phyloP scores from a whole-genome alignment of 2,329 filamentous ascomycete genomes.

The Colletotrichum cordylinicola region DNA sequence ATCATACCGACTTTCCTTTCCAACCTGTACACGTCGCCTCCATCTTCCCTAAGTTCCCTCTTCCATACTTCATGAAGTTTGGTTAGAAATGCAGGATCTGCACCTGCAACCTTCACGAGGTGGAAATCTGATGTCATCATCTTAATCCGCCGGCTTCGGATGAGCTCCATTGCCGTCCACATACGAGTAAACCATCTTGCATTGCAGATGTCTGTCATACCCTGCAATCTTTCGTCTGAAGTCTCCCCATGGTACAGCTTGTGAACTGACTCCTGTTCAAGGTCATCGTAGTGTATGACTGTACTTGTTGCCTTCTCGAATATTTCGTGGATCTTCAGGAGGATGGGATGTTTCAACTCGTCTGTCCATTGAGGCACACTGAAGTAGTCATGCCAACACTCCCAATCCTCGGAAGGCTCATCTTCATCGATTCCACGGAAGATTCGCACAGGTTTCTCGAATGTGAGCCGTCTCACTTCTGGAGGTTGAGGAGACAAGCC shows the following conservation, averaged over 20 bases:
- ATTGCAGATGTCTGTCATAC: background rate
- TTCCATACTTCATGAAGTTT: background rate
- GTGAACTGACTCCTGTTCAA: background rate
- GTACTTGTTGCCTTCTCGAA: background rate
- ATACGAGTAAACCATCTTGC: background rate
- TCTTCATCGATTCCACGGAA: background rate
- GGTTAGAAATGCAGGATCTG: background rate
- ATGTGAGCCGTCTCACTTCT: background rate
- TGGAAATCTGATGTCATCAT: background rate
- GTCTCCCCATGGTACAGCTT: background rate
- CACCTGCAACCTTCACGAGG: background rate
- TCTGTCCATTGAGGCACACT: background rate
- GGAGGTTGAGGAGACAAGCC: too few relatives aligned
- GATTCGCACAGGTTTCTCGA: background rate
- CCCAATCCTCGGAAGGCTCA: too few relatives aligned
- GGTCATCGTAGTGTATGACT: background rate
- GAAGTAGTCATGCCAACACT: background rate
- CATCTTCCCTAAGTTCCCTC: background rate
- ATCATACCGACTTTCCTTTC: background rate
- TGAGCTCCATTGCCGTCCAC: conserved; percentile 8
- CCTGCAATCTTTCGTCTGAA: background rate
- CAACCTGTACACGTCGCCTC: background rate
- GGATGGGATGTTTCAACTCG: background rate
- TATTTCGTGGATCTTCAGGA: background rate
- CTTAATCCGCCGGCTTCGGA: background rate